These are phyloP conservation scores for Polytrichum commune DNA, from an alignment of 225 moss, liverwort and hornwort genomes.

Conservation along the genomic window DNA sequence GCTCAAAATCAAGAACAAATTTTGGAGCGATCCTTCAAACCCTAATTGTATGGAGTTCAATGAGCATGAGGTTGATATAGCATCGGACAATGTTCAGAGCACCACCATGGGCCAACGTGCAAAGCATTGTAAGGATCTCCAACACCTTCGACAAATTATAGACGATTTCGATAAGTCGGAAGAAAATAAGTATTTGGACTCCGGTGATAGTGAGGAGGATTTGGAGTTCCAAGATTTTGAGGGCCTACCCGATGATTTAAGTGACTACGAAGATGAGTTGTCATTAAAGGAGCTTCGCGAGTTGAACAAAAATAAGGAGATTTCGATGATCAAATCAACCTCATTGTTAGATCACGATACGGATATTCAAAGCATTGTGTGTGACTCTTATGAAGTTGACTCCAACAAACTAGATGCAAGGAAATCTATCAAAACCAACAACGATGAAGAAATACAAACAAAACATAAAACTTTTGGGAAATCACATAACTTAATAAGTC, in stretches of 20 bases:
- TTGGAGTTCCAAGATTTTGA: not conserved
- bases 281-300: slow-evolving; percentile 1
- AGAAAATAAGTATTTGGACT: not conserved
- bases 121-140: too few relatives aligned
- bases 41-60: too few relatives aligned
- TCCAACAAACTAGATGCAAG: slow-evolving; percentile 2
- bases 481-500: not conserved
- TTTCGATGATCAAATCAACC: not conserved
- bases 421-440: not conserved
- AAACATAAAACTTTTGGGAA: not conserved
- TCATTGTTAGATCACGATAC: not conserved
- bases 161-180: too few relatives aligned
- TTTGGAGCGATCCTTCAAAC: too few relatives aligned
- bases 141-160: too few relatives aligned
- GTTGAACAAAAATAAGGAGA: not conserved
- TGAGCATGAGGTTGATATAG: too few relatives aligned
- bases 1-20: not conserved
- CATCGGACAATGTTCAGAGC: too few relatives aligned
- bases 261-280: not conserved
- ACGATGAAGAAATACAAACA: not conserved
- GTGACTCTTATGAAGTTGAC: not conserved
- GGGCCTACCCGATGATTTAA: rapidly evolving
- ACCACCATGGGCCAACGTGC: too few relatives aligned
- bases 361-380: not conserved
- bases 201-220: not conserved